Evolutionary conservation across 768 basidiomycete species (phyloP), one percentile per base, ranked within the genome.

Genomic region (Mycena crocata): DNA sequence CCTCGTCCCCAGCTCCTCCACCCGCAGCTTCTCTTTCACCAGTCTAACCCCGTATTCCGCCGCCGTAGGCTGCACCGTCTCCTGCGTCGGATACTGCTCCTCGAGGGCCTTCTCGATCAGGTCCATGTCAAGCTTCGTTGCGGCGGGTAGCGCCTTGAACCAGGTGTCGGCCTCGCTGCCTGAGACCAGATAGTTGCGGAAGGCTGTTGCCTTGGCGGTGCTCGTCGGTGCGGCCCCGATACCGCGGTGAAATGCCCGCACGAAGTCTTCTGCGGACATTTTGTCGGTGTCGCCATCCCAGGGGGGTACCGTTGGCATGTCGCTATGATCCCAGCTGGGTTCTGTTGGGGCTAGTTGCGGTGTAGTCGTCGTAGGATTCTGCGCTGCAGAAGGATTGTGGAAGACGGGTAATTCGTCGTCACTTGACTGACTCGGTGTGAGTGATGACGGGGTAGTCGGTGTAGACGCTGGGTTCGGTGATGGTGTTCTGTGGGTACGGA

Each of bases 231-330:
- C 4, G 5, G 31, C 50, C 10, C 10, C 19, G 12, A n/a, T 34
- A 31, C 34, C 50, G 30, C 30, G 32, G 19, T 51, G 50, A 21
- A 51, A 51, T 15, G 50, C 32, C 5, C 32, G 50, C 31, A 34
- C 9, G n/a, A 51, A 51, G 21, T 51, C 50, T n/a, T 51, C 30
- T 10, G 50, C 30, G 30, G 50, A 51, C 30, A 32, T 8, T n/a
- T 32, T 34, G 32, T 51, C 50, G 14, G 50, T 51, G 21, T 51
- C 32, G 31, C 50, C 50, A 51, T 32, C 50, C 50, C 50, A 51
- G 15, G 50, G 30, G 19, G 31, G 30, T 31, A 51, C 34, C 3
- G 50, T 28, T 31, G 34, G 31, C 6, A 31, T 51, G 10, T 51
- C 50, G 15, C 30, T 4, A 31, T 51, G 34, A 15, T 51, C 50